Conservation (phyloP, 2,329 filamentous ascomycete species). For the Decorospora gaudefroyi region DNA sequence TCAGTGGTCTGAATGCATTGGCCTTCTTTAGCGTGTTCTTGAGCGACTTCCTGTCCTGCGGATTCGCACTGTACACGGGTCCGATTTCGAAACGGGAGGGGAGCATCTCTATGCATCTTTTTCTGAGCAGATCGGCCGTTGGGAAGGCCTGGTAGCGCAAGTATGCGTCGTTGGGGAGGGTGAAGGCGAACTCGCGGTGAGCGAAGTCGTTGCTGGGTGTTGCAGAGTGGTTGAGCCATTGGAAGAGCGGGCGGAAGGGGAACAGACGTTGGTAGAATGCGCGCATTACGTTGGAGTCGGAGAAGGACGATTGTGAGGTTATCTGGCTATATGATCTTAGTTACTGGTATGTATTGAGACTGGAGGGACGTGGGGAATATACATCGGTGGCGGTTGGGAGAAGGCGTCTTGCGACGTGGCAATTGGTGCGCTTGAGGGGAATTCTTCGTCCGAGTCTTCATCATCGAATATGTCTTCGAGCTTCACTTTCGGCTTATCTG, state of each 20-base stretch:
- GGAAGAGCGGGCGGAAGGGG: slow-evolving; percentile 91
- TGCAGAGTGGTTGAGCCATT: slow-evolving; percentile 95
- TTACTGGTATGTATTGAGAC: slow-evolving; percentile 5
- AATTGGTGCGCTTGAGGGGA: slow-evolving; percentile 58
- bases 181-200: slow-evolving; percentile 95
- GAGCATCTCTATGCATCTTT: slow-evolving; percentile 85
- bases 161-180: slow-evolving; percentile 88
- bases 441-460: slow-evolving; percentile 62
- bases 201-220: slow-evolving; percentile 84
- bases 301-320: slow-evolving; percentile 53
- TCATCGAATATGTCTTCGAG: slow-evolving; percentile 65
- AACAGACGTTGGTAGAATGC: slow-evolving; percentile 96
- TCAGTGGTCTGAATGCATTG: slow-evolving; percentile 79
- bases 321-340: slow-evolving; percentile 36
- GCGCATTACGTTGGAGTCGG: slow-evolving; percentile 83
- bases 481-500: slow-evolving; percentile 44
- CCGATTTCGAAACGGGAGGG: slow-evolving; percentile 97
- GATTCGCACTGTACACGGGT: slow-evolving; percentile 93
- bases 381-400: slow-evolving; percentile 49
- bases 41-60: slow-evolving; percentile 86
- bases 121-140: slow-evolving; percentile 75
- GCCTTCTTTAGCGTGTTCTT: slow-evolving; percentile 79
- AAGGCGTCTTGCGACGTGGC: slow-evolving; percentile 51
- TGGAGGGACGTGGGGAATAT: slow-evolving; percentile 18
- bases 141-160: slow-evolving; percentile 85